Conservation (phyloP, 2,329 filamentous ascomycete genomes). For the Hymenoscyphus repandus region DNA sequence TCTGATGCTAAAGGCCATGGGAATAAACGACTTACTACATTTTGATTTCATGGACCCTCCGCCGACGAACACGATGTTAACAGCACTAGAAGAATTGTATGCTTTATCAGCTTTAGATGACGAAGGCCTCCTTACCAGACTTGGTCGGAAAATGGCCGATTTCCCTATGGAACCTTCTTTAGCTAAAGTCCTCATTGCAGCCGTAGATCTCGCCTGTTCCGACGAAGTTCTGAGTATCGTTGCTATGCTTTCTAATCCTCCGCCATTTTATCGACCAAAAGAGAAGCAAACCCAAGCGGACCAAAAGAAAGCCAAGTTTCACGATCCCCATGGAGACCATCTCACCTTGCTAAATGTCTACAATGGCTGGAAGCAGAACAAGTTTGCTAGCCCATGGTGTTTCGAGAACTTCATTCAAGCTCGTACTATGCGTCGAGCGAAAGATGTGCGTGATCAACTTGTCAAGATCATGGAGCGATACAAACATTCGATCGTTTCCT, state of each 20-base stretch:
- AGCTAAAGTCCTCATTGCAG: conserved; percentile 83
- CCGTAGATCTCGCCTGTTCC: conserved; percentile 81
- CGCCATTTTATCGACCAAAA: conserved; percentile 90
- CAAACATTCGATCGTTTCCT: conserved; percentile 74
- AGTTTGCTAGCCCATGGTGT: conserved; percentile 84
- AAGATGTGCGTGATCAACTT: conserved; percentile 89
- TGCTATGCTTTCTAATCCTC: conserved; percentile 83
- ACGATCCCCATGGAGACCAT: conserved; percentile 91
- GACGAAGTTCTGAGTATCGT: conserved; percentile 95
- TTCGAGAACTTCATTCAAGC: conserved; percentile 98
- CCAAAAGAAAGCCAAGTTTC: conserved; percentile 96
- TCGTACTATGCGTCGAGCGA: conserved; percentile 78
- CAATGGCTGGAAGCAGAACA: conserved; percentile 88
- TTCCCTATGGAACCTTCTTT: conserved; percentile 96
- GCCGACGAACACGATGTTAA: conserved; percentile 95
- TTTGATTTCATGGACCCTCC: conserved; percentile 99
- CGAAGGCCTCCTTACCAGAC: conserved; percentile 84
- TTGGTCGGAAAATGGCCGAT: conserved; percentile 96
- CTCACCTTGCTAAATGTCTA: conserved; percentile 94
- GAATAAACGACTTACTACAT: conserved; percentile 93
- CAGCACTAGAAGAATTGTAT: conserved; percentile 91
- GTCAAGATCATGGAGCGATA: conserved; percentile 92
- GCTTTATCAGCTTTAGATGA: conserved; percentile 88
- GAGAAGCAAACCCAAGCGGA: conserved; percentile 96
- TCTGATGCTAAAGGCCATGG: conserved; percentile 97